A percentile compares a stretch with the other conserved stretches of the same genome.
Evolutionary conservation across 2,329 filamentous ascomycete species (phyloP).

Genomic region (Ceratocystis cubensis): DNA sequence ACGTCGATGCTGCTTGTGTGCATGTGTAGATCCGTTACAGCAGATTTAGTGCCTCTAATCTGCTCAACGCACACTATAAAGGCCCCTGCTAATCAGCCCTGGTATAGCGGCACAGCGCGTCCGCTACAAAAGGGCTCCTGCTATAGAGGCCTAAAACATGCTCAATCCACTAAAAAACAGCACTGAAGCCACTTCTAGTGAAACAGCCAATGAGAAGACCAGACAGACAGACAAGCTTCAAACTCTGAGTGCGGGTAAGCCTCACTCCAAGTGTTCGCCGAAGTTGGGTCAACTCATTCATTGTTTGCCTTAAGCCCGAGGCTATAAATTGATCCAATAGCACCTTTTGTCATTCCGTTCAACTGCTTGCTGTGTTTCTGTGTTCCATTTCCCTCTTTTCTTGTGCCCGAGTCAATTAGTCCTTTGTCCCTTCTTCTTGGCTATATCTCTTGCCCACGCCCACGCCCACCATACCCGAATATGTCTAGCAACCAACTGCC

Average conservation of each 20-base stretch:
- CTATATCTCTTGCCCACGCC: neutral
- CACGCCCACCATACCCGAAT: neutral
- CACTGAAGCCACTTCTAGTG: neutral
- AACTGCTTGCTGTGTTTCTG: too few species aligned
- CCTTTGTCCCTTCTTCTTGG: neutral
- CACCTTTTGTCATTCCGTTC: too few species aligned
- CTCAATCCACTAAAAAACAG: neutral
- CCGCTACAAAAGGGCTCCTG: neutral
- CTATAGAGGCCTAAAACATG: conserved; percentile 1
- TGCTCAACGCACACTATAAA: conserved; percentile 4
- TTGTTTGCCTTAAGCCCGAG: neutral
- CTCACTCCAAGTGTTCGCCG: neutral
- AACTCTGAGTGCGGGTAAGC: neutral
- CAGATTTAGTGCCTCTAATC: conserved; percentile 9
- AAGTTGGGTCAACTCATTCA: neutral
- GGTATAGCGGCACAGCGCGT: neutral
- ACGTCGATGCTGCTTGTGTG: neutral
- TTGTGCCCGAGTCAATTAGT: neutral
- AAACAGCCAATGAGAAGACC: neutral
- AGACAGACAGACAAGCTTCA: neutral
- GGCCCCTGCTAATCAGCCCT: neutral
- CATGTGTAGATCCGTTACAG: neutral
- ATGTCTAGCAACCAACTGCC: conserved; percentile 42
- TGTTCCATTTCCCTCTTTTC: neutral
- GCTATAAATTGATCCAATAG: neutral